These are phyloP conservation scores for Pulchroboletus neoregius DNA, from an alignment of 1,284 basidiomycete genomes.

Conservation along the genomic window DNA sequence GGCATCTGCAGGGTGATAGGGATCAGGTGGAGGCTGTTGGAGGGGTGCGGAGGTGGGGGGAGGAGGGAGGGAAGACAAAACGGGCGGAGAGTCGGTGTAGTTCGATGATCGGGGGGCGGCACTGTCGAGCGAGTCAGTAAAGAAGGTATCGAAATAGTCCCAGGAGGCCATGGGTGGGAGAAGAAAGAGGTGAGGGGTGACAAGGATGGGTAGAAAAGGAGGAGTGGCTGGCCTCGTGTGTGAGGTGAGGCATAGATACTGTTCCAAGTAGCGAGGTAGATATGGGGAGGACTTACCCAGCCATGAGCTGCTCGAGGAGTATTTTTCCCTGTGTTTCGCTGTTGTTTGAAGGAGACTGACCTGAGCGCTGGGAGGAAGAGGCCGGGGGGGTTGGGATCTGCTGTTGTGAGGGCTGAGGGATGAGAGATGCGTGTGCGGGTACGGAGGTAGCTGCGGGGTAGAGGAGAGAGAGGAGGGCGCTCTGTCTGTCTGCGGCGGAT, in stretches of 20 bases:
- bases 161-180: constrained; percentile 29
- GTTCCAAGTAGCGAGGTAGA: not conserved
- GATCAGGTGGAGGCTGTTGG: constrained; percentile 27
- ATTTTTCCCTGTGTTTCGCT: constrained; percentile 68
- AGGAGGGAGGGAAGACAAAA: constrained; percentile 36
- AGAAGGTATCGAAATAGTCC: constrained; percentile 32
- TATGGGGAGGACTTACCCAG: constrained; percentile 52
- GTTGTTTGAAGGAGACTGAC: constrained; percentile 47
- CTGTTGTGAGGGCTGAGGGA: constrained; percentile 40
- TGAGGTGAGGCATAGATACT: constrained; percentile 20
- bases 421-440: constrained; percentile 28
- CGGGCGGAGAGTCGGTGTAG: constrained; percentile 49
- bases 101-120: constrained; percentile 51
- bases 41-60: constrained; percentile 48
- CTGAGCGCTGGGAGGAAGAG: constrained; percentile 52
- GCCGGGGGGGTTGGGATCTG: constrained; percentile 67
- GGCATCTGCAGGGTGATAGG: constrained; percentile 38
- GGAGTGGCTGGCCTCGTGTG: constrained; percentile 24
- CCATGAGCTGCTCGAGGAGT: constrained; percentile 74
- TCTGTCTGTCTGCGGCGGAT: constrained; percentile 60
- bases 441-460: constrained; percentile 41
- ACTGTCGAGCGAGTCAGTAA: constrained; percentile 35
- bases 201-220: constrained; percentile 23
- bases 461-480: constrained; percentile 65
- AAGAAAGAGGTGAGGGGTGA: constrained; percentile 1